These are phyloP conservation scores for Collybia mongolica DNA, from an alignment of 768 basidiomycete species.

Conservation along the genomic window DNA sequence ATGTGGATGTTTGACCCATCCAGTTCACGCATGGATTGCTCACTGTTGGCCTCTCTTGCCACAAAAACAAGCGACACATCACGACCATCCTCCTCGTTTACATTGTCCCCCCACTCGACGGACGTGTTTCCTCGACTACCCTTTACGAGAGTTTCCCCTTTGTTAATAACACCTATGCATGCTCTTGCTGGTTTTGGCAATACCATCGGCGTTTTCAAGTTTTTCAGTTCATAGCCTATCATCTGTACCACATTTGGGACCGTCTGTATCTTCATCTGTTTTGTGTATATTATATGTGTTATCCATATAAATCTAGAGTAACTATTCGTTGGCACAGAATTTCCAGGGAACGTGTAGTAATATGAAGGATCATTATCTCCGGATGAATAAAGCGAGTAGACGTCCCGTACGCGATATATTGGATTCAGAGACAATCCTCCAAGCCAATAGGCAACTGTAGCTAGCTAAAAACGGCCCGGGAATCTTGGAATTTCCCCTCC, in stretches of 20 bases:
- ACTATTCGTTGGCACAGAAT: too few species aligned
- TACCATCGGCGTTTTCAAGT: conserved; percentile 62
- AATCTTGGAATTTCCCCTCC: too few species aligned
- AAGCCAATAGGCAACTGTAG: too few species aligned
- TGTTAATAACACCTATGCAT: conserved; percentile 46
- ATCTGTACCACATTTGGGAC: not conserved
- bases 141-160: conserved; percentile 75
- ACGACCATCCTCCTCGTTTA: conserved; percentile 19
- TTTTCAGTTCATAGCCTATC: conserved; percentile 15
- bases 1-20: conserved; percentile 74
- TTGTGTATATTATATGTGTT: too few species aligned
- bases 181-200: conserved; percentile 79
- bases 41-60: conserved; percentile 48
- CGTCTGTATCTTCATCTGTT: not conserved
- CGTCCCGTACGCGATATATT: too few species aligned
- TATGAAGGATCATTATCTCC: too few species aligned
- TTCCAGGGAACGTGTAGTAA: too few species aligned
- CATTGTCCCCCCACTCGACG: conserved; percentile 16
- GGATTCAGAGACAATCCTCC: too few species aligned
- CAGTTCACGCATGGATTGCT: conserved; percentile 44
- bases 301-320: too few species aligned
- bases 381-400: too few species aligned
- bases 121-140: conserved; percentile 57
- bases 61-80: conserved; percentile 13
- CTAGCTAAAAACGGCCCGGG: too few species aligned